These are phyloP conservation scores for Phytophthora vignae DNA, from an alignment of 352 stramenopile species.

Conservation along the genomic window DNA sequence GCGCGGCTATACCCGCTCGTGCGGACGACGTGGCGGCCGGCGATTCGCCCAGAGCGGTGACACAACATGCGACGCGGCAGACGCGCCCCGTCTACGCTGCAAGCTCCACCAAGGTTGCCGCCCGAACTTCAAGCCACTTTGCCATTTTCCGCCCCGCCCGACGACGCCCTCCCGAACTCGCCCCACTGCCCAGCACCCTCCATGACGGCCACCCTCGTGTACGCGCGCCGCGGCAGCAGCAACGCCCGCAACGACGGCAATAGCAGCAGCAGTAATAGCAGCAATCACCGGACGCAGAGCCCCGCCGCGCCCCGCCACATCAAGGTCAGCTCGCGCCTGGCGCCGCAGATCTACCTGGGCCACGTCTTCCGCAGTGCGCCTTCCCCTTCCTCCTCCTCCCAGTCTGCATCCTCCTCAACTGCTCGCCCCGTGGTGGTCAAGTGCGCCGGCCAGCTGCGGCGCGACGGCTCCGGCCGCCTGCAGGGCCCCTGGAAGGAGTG, in stretches of 20 bases:
- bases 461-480: conserved; percentile 19
- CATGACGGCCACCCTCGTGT: conserved; percentile 33
- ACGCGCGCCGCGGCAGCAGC: neutral
- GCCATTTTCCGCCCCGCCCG: neutral
- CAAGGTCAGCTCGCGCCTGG: conserved; percentile 40
- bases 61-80: conserved; percentile 42
- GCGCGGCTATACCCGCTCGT: neutral
- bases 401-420: no score
- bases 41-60: conserved; percentile 17
- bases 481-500: conserved; percentile 40
- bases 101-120: neutral
- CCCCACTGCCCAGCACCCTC: neutral
- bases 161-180: no score
- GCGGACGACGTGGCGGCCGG: conserved; percentile 5
- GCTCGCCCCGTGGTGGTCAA: conserved; percentile 41
- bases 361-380: conserved; percentile 19
- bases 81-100: conserved; percentile 12
- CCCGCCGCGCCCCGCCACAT: conserved; percentile 26
- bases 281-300: neutral
- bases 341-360: conserved; percentile 42
- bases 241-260: neutral
- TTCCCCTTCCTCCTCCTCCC: no score
- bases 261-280: neutral
- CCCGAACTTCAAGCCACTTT: conserved; percentile 27
- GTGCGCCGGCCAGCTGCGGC: conserved; percentile 32